phyloP scores from a whole-genome alignment of 2,329 filamentous ascomycete species.

The Tolypocladium ophioglossoides region DNA sequence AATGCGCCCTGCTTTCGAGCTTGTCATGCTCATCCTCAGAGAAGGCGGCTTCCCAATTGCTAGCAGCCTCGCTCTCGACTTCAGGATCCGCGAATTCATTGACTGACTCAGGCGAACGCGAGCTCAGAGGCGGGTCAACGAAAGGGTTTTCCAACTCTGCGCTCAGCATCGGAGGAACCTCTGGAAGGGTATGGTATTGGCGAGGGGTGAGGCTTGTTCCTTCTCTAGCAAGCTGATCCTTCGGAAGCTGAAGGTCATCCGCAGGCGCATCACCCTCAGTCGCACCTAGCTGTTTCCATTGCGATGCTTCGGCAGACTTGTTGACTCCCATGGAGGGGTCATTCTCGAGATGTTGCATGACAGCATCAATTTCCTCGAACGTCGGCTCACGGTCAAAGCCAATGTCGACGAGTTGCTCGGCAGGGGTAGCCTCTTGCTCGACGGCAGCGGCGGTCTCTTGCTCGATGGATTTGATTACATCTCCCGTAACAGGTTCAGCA shows the following conservation, averaged over 20 bases:
- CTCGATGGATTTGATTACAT: conserved; percentile 19
- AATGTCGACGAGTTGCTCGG: neutral
- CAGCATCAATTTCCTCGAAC: conserved; percentile 81
- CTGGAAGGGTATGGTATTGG: conserved; percentile 36
- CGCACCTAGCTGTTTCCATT: conserved; percentile 24
- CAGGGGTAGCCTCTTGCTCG: neutral
- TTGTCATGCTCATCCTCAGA: conserved; percentile 77
- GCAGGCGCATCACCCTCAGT: conserved; percentile 34
- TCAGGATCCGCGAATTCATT: conserved; percentile 29
- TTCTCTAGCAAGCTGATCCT: conserved; percentile 51
- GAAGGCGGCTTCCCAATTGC: conserved; percentile 87
- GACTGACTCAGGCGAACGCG: conserved; percentile 41
- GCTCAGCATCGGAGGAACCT: conserved; percentile 33
- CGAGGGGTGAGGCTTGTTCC: conserved; percentile 64
- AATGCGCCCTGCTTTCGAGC: conserved; percentile 67
- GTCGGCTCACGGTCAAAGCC: conserved; percentile 31
- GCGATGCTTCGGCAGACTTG: conserved; percentile 38
- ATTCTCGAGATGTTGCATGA: conserved; percentile 74
- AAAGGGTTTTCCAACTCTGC: conserved; percentile 55
- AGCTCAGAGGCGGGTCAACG: conserved; percentile 38
- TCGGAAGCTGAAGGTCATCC: conserved; percentile 37
- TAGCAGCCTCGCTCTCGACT: conserved; percentile 49
- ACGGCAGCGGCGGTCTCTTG: conserved; percentile 6
- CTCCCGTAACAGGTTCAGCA: conserved; percentile 15
- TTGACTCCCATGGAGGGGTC: conserved; percentile 68